Conservation (phyloP, 2,329 filamentous ascomycete species). For the Drechslerella dactyloides region DNA sequence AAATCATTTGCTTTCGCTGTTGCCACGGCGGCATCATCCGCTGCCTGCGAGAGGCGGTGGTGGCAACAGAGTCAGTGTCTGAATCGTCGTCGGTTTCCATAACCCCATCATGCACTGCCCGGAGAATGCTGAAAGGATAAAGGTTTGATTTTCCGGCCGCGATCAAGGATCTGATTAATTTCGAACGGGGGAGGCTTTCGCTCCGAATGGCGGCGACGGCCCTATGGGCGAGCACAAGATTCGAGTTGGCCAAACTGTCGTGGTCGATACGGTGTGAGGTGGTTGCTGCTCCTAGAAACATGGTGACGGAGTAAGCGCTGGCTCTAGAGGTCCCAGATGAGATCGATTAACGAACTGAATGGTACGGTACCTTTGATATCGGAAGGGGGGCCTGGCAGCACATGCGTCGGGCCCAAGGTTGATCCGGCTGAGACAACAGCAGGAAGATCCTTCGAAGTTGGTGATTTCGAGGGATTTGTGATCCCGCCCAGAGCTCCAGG, state of each 20-base stretch:
- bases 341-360: neutral
- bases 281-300: conserved; percentile 13
- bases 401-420: conserved; percentile 4
- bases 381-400: conserved; percentile 10
- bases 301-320: conserved; percentile 13
- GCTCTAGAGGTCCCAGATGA: conserved; percentile 10
- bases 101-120: conserved; percentile 47
- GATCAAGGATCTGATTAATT: conserved; percentile 28
- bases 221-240: conserved; percentile 44
- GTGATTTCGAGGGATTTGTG: conserved; percentile 11
- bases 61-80: conserved; percentile 34
- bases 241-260: conserved; percentile 38
- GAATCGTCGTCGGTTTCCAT: conserved; percentile 48
- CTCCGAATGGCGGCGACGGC: conserved; percentile 41
- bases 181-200: conserved; percentile 24
- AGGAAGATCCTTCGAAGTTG: conserved; percentile 3
- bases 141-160: conserved; percentile 36
- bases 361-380: conserved; percentile 26
- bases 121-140: conserved; percentile 28
- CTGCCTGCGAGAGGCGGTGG: conserved; percentile 7
- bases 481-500: conserved; percentile 21
- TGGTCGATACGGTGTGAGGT: conserved; percentile 10
- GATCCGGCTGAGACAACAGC: conserved; percentile 8
- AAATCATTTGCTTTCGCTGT: neutral
- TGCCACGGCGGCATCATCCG: conserved; percentile 37